Percentiles rank a stretch among this genome's conserved stretches.
These are phyloP conservation scores for Wickerhamomyces chaumierensis DNA, from an alignment of 805 yeast genomes.

Conservation along the genomic window DNA sequence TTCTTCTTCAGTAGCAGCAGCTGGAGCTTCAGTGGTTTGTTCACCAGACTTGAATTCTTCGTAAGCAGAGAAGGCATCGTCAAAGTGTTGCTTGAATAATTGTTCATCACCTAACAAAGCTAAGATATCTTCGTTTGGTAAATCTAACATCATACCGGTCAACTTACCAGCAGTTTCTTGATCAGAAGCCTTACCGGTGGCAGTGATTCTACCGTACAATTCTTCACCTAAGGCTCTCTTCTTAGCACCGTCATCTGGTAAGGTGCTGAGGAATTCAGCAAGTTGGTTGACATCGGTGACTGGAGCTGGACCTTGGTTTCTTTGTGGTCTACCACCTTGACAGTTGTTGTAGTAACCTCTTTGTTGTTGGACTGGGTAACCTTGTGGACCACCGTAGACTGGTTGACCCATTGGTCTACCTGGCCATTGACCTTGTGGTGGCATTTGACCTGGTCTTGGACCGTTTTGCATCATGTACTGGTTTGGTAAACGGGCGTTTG, in stretches of 20 bases:
- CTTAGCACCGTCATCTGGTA: slow-evolving; percentile 74
- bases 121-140: slow-evolving; percentile 85
- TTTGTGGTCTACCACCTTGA: slow-evolving; percentile 29
- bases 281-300: slow-evolving; percentile 27
- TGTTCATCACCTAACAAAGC: slow-evolving; percentile 84
- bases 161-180: slow-evolving; percentile 96
- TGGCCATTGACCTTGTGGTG: slow-evolving; percentile 55
- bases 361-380: slow-evolving; percentile 27
- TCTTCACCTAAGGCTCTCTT: slow-evolving; percentile 98
- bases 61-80: slow-evolving; percentile 91
- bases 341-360: slow-evolving; percentile 34
- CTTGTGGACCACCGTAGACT: slow-evolving; percentile 72
- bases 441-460: slow-evolving; percentile 44
- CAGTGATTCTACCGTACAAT: slow-evolving; percentile 83
- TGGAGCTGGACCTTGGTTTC: slow-evolving; percentile 19
- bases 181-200: slow-evolving; percentile 78
- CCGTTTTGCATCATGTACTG: slow-evolving; percentile 62
- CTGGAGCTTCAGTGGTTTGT: slow-evolving; percentile 4
- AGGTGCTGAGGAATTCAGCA: slow-evolving; percentile 49
- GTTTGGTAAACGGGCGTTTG: slow-evolving; percentile 77
- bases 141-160: slow-evolving; percentile 96
- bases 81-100: slow-evolving; percentile 80
- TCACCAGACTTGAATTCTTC: slow-evolving; percentile 61
- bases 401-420: slow-evolving; percentile 60
- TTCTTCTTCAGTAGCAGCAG: slow-evolving; percentile 5